Evolutionary conservation across 306 rosid species (phyloP).

Genomic region (Sphenostylis stenocarpa): DNA sequence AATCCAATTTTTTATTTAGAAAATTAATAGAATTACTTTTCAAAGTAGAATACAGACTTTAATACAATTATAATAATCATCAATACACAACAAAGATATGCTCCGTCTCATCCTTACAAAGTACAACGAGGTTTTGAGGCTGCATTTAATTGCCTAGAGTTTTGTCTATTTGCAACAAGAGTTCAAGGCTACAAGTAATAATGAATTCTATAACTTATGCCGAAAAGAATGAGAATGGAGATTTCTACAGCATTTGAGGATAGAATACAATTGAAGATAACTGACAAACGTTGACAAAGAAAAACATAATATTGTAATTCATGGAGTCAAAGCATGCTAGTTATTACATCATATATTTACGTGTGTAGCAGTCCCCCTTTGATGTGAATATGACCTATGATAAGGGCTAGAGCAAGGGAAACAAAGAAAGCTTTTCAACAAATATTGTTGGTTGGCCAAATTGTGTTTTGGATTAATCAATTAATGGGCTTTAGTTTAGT

Average conservation of each 20-base stretch:
- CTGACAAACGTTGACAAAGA: not conserved
- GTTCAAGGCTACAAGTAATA: slow-evolving; percentile 9
- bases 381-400: too few species aligned
- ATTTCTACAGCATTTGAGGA: not conserved
- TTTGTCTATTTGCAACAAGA: slow-evolving; percentile 4
- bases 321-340: not conserved
- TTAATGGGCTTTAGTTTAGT: too few species aligned
- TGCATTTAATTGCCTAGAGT: not conserved
- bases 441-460: too few species aligned
- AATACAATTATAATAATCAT: not conserved
- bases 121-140: slow-evolving; percentile 9
- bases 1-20: not conserved
- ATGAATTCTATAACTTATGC: not conserved
- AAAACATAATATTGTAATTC: not conserved
- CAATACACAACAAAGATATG: not conserved
- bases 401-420: too few species aligned
- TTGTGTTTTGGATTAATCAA: too few species aligned
- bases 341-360: not conserved
- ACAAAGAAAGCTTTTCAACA: too few species aligned
- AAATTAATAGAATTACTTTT: slow-evolving; percentile 5
- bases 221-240: slow-evolving; percentile 11
- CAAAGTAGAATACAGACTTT: slow-evolving; percentile 1
- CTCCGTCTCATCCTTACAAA: slow-evolving; percentile 15
- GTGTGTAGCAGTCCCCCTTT: not conserved
- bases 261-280: not conserved